Evolutionary conservation across 768 basidiomycete genomes (phyloP).

Genomic region (Rhizopogon salebrosus): DNA sequence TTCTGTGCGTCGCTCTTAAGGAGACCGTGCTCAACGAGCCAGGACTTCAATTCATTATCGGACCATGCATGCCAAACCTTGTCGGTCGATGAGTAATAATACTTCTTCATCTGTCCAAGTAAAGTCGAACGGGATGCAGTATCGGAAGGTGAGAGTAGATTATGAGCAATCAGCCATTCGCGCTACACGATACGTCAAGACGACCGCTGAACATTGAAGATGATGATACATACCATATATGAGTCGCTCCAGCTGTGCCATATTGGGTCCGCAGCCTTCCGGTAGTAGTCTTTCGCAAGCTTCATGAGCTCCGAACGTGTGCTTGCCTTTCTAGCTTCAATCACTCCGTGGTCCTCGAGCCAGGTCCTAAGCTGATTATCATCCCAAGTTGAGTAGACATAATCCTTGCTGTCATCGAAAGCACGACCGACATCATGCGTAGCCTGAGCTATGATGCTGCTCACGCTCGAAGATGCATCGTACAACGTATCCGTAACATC

Average conservation of each 20-base stretch:
- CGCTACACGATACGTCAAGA: conserved; percentile 37
- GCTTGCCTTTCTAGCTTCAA: conserved; percentile 50
- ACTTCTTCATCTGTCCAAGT: conserved; percentile 62
- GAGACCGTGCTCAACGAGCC: conserved; percentile 72
- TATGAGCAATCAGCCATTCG: conserved; percentile 79
- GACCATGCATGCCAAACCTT: conserved; percentile 65
- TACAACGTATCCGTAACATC: conserved; percentile 31
- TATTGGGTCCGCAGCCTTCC: conserved; percentile 51
- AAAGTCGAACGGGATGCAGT: conserved; percentile 52
- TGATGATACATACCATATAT: conserved; percentile 53
- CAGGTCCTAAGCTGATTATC: conserved; percentile 68
- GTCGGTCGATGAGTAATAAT: conserved; percentile 63
- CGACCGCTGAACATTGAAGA: background rate
- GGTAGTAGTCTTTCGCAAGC: conserved; percentile 68
- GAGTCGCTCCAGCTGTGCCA: conserved; percentile 88
- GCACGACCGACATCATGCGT: conserved; percentile 43
- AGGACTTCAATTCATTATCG: conserved; percentile 69
- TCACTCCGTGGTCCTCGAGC: conserved; percentile 68
- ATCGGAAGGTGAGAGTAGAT: conserved; percentile 59
- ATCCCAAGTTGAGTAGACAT: conserved; percentile 87
- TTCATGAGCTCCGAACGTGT: conserved; percentile 63
- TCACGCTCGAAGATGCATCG: conserved; percentile 35
- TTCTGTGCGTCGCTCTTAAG: conserved; percentile 68
- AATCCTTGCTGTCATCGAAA: conserved; percentile 77
- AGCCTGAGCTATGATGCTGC: conserved; percentile 45